phyloP scores from a whole-genome alignment of 306 rosid species.

The Argentina anserina region DNA sequence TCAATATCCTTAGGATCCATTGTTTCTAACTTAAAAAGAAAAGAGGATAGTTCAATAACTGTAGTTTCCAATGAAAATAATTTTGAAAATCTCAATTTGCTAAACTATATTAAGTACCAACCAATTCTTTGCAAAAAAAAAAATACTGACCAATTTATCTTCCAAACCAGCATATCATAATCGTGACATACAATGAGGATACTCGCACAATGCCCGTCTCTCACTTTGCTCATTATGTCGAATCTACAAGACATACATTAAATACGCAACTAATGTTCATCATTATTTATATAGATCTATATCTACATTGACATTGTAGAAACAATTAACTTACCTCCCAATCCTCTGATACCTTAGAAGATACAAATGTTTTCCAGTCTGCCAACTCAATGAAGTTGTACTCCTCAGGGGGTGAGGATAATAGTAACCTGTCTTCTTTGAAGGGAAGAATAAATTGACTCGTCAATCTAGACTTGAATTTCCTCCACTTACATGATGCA shows the following conservation, averaged over 20 bases:
- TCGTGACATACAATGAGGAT: neutral
- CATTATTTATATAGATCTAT: neutral
- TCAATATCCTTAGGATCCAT: too few relatives aligned
- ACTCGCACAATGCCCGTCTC: too few relatives aligned
- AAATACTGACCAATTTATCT: neutral
- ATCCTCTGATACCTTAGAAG: neutral
- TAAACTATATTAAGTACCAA: too few relatives aligned
- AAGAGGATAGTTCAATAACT: neutral
- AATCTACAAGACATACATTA: neutral
- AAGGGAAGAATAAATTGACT: neutral
- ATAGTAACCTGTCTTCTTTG: neutral
- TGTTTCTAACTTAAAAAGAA: too few relatives aligned
- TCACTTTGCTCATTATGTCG: neutral
- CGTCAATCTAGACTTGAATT: neutral
- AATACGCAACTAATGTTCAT: neutral
- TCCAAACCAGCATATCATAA: neutral
- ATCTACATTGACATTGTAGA: neutral
- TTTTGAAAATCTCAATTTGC: too few relatives aligned
- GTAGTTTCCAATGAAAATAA: too few relatives aligned
- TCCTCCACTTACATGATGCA: neutral
- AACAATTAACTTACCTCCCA: neutral
- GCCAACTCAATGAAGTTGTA: neutral
- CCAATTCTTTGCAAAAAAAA: too few relatives aligned
- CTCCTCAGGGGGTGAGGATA: neutral
- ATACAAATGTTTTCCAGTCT: neutral